Base-by-base conservation (phyloP, 179 eudicot species). In the Corrigiola litoralis region DNA sequence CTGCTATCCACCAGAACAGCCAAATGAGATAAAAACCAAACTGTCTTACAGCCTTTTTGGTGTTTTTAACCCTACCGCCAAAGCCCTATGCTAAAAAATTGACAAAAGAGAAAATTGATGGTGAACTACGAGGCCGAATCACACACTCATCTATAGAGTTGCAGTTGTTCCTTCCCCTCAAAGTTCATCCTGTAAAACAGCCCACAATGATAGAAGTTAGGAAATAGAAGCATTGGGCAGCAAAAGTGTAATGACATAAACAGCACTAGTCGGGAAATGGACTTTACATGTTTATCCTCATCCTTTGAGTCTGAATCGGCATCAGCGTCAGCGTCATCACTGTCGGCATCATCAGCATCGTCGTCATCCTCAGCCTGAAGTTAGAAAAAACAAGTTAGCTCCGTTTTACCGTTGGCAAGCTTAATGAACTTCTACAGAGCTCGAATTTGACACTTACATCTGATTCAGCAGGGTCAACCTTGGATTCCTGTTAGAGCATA, bases 381-480 rank as follows among this genome's bases (percentile, higher is more conserved):
- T n/a, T n/a, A n/a, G n/a, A n/a, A n/a, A n/a, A n/a, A n/a, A n/a
- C n/a, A n/a, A n/a, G n/a, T n/a, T n/a, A n/a, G n/a, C n/a, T n/a
- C n/a, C n/a, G n/a, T n/a, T n/a, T n/a, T n/a, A n/a, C n/a, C n/a
- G n/a, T n/a, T n/a, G n/a, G n/a, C n/a, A n/a, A n/a, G n/a, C n/a
- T n/a, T n/a, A n/a, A 12, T 6, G 7, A 50, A 31, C 1, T 2
- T 16, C 16, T n/a, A 46, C 27, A 34, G 14, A 67, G 40, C 7
- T n/a, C 3, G 25, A 13, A 14, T 27, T 14, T 3, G 50, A 23
- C 34, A 60, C 96, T 85, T 82, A 90, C 97, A 79, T 90, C 97
- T 53, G 95, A 87, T 28, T 87, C 87, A 48, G 29, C 76, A 2
- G 92, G 95, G 20, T 85, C 85, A 52, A 75, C 81, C 83, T 85